Conservation (phyloP, 2,329 filamentous ascomycete species). For the Ophiostoma sp. region DNA sequence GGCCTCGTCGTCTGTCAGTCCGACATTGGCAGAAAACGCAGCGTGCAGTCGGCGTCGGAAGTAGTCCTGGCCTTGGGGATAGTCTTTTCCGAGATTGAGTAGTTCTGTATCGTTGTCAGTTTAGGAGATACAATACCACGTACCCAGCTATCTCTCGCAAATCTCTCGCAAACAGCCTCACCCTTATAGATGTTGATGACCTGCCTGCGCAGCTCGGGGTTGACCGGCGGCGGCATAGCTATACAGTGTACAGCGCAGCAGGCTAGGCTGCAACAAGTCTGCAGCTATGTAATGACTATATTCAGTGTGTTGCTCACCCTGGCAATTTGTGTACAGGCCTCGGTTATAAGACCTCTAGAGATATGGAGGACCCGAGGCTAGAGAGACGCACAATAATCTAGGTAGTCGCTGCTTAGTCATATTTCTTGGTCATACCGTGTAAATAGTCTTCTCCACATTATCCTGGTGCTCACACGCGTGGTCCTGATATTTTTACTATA, state of each 20-base stretch:
- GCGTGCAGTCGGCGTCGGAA: constrained; percentile 76
- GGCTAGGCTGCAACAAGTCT: neutral
- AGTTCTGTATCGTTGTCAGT: constrained; percentile 56
- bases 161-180: constrained; percentile 33
- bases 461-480: neutral
- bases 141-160: neutral
- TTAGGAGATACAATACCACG: neutral
- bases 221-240: constrained; percentile 37
- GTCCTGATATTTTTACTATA: neutral
- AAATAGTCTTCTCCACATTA: neutral
- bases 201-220: constrained; percentile 61
- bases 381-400: neutral
- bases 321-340: neutral
- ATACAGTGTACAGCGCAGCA: neutral
- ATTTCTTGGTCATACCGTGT: neutral
- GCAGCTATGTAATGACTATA: neutral
- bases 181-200: constrained; percentile 90
- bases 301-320: neutral
- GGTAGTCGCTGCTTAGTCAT: too few species aligned
- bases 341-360: constrained; percentile 5
- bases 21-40: constrained; percentile 73
- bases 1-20: constrained; percentile 63
- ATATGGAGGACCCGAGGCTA: neutral
- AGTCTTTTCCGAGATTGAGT: constrained; percentile 76
- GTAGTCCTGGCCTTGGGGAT: constrained; percentile 76